Evolutionary conservation across 441 rosid species (phyloP), one percentile per base, ranked within the genome.

Genomic region (Brassica hybrid): DNA sequence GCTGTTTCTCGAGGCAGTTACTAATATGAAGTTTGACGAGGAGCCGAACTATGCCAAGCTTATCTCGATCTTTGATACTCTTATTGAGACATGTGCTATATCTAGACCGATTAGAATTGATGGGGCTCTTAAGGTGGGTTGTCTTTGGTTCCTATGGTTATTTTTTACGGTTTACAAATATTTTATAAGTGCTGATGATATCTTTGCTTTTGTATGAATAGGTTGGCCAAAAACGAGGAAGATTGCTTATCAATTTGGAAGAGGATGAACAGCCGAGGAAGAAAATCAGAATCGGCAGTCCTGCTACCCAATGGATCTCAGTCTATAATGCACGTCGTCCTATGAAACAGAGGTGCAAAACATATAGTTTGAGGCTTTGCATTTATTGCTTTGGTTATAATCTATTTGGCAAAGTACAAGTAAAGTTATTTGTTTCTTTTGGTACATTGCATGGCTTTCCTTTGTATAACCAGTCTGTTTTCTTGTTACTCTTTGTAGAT

Each of bases 231-330:
- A 93, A 91, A 76, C 90, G 98, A 64, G 95, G 91, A 80, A 87
- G 97, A 78, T 73, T 91, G 76, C 83, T 84, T 36, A 85, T 93
- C 79, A 91, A 91, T 82, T 79, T 90, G 89, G 98, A 91, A 79
- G 98, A 93, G 75, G 97, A 91, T 76, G 98, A 90, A 79, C 98
- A 91, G 74, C 98, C 97, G 2, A 93, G 84, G 83, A 93, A 93
- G 84, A 93, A 91, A 85, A 71, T 93, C 56, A 87, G 97, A 76
- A 62, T 93, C 54, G 98, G 97, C 56, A 93, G 90, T 79, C 98
- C 97, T 68, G 98, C 97, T 54, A 89, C 91, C 6, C 98, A 93
- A 77, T 93, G 98, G 97, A 85, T 93, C 45, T 88, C 95, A 74
- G 95, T 93, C 41, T 93, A 93, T 81, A 91, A 91, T 77, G 95